Conservation (phyloP, 108 stramenopile species). For the Nitzschia sp. region DNA sequence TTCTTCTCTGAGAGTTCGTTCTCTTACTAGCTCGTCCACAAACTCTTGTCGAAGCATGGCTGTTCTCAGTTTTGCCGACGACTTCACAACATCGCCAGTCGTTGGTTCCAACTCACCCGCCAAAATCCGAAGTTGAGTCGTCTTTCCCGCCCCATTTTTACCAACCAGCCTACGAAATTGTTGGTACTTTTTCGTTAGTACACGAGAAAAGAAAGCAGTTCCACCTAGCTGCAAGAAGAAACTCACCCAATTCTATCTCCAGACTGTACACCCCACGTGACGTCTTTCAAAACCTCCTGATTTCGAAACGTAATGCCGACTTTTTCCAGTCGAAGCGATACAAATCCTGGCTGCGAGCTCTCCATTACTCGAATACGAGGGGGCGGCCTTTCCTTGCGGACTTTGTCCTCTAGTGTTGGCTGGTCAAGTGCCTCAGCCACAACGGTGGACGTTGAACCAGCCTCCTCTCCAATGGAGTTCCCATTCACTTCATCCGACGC, state of each 20-base stretch:
- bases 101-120: constrained; percentile 94
- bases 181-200: not conserved
- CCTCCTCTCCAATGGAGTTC: constrained; percentile 12
- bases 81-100: constrained; percentile 91
- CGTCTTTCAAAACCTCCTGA: constrained; percentile 91
- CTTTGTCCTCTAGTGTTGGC: constrained; percentile 88
- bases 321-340: constrained; percentile 85
- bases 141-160: constrained; percentile 65
- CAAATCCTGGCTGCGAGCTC: constrained; percentile 83
- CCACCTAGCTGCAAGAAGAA: constrained; percentile 56
- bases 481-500: constrained; percentile 4
- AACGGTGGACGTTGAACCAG: not conserved
- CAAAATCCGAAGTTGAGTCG: constrained; percentile 91
- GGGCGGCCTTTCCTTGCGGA: constrained; percentile 90
- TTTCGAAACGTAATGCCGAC: constrained; percentile 92
- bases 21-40: constrained; percentile 85
- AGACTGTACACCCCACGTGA: constrained; percentile 94
- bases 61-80: constrained; percentile 77
- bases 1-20: constrained; percentile 86
- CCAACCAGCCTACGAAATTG: constrained; percentile 20
- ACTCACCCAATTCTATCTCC: constrained; percentile 90
- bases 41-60: constrained; percentile 95
- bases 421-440: constrained; percentile 21
- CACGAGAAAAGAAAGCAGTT: not conserved
- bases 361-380: constrained; percentile 92